Evolutionary conservation across 345 rosid species (phyloP).

Genomic region (Populus pruinosa): DNA sequence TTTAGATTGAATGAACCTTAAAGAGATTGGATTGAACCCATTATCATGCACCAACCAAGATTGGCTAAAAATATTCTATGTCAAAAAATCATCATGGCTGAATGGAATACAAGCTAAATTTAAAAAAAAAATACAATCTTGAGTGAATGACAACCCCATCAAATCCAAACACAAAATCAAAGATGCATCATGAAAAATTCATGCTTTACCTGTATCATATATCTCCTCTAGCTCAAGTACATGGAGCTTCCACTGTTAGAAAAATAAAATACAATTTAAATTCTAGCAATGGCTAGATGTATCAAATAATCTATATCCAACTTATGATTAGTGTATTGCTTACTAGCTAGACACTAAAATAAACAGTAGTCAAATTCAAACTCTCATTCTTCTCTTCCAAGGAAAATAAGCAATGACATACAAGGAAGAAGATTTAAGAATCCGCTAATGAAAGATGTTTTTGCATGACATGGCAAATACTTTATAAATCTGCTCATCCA

Average conservation of each 20-base stretch:
- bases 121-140: too few species aligned
- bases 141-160: accelerated
- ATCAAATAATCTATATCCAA: slow-evolving; percentile 7
- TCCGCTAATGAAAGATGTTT: background rate
- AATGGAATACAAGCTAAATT: too few species aligned
- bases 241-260: slow-evolving; percentile 89
- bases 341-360: background rate
- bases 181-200: too few species aligned
- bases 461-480: background rate
- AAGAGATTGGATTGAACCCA: accelerated
- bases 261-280: slow-evolving; percentile 2
- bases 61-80: accelerated
- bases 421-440: background rate
- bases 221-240: slow-evolving; percentile 87
- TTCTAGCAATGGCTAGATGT: background rate
- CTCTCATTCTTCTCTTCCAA: background rate
- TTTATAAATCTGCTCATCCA: background rate
- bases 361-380: background rate
- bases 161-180: too few species aligned
- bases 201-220: too few species aligned
- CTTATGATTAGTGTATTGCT: background rate
- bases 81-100: too few species aligned
- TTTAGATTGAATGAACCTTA: too few species aligned
- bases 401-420: background rate
- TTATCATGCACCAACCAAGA: accelerated